Percentiles rank a stretch among this genome's conserved stretches.
Evolutionary conservation across 768 basidiomycete species (phyloP).

Genomic region (Lyophyllum atratum): DNA sequence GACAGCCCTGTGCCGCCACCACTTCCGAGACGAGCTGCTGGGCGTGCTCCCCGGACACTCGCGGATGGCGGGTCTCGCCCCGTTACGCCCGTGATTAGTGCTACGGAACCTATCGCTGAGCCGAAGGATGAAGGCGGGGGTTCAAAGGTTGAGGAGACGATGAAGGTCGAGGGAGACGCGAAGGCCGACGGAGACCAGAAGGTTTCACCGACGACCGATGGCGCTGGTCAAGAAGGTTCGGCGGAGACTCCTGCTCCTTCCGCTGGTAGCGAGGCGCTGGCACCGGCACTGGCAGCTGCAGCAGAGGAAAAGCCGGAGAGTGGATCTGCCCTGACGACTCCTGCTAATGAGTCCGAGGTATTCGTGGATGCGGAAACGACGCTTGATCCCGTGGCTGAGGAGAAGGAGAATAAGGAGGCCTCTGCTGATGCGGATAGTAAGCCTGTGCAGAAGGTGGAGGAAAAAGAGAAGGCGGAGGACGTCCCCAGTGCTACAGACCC

Average conservation of each 20-base stretch:
- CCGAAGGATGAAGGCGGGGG: neutral
- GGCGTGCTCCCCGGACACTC: constrained; percentile 41
- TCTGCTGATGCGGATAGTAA: neutral
- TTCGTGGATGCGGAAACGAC: constrained; percentile 10
- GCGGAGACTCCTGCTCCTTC: neutral
- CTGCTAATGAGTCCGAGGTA: neutral
- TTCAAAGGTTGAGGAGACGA: neutral
- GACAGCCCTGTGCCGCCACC: constrained; percentile 48
- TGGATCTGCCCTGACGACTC: too few relatives aligned
- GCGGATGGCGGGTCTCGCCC: constrained; percentile 25
- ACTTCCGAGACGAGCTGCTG: constrained; percentile 66
- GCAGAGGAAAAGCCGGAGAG: neutral
- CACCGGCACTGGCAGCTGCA: neutral
- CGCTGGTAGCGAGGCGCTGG: neutral
- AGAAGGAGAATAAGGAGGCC: constrained; percentile 1
- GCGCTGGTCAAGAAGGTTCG: neutral
- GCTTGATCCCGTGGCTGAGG: neutral
- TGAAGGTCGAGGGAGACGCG: neutral
- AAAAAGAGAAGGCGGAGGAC: constrained; percentile 4
- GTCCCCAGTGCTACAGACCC: constrained; percentile 3
- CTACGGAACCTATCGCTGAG: neutral
- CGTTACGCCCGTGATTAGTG: constrained; percentile 18
- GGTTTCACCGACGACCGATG: neutral
- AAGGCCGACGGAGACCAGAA: neutral
- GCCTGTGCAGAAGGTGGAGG: constrained; percentile 1